A percentile compares a stretch with the other conserved stretches of the same genome.
Conservation (phyloP, 352 stramenopile species). For the Thraustochytrium sp. region DNA sequence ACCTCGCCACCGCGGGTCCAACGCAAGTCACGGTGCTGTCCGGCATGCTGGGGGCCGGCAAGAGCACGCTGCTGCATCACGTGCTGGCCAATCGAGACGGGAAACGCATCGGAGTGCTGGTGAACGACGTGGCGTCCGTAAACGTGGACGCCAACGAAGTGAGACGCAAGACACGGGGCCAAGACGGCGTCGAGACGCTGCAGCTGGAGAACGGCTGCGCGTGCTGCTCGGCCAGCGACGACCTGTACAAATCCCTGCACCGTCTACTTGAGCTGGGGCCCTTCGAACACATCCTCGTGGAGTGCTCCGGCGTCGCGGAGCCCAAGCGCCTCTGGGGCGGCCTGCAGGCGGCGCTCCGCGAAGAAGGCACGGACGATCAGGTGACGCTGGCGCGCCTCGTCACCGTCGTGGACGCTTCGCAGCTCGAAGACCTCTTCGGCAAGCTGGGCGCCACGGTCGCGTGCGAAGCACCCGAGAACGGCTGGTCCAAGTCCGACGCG, state of each 20-base stretch:
- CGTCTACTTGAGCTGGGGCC: constrained; percentile 52
- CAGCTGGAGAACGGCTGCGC: constrained; percentile 71
- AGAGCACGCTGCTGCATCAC: constrained; percentile 85
- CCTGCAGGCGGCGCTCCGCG: constrained; percentile 53
- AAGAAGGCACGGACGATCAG: constrained; percentile 48
- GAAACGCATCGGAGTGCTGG: constrained; percentile 69
- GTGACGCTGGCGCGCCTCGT: constrained; percentile 57
- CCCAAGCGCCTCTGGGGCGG: constrained; percentile 58
- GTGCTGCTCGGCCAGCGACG: constrained; percentile 65
- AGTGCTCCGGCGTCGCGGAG: constrained; percentile 66
- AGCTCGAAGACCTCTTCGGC: constrained; percentile 54
- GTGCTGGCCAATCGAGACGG: constrained; percentile 71
- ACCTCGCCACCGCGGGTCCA: too few species aligned
- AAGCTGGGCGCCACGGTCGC: constrained; percentile 50
- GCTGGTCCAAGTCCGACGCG: constrained; percentile 50
- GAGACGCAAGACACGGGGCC: constrained; percentile 33
- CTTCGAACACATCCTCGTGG: constrained; percentile 64
- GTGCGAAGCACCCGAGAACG: neutral
- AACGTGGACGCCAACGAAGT: constrained; percentile 74
- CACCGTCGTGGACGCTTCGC: constrained; percentile 62
- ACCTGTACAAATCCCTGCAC: constrained; percentile 59
- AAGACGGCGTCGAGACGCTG: constrained; percentile 51
- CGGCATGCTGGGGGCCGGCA: constrained; percentile 84
- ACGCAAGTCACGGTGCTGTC: constrained; percentile 86
- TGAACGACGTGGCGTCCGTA: constrained; percentile 80